These are phyloP conservation scores for Conticribra weissflogii DNA, from an alignment of 108 stramenopile species.

Conservation along the genomic window DNA sequence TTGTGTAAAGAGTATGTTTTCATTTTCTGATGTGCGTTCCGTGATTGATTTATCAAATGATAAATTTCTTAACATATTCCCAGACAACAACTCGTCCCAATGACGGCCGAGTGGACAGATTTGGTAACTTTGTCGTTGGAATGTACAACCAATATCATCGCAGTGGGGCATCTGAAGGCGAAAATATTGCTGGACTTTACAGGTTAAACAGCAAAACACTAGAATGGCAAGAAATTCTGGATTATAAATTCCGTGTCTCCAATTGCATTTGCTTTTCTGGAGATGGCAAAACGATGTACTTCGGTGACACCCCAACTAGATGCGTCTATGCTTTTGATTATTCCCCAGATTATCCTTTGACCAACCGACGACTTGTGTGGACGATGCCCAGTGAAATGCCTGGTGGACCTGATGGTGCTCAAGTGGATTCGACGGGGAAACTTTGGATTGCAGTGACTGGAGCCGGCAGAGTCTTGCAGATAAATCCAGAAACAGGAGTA, in stretches of 20 bases:
- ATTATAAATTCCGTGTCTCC: conserved; percentile 62
- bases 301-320: conserved; percentile 71
- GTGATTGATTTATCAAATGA: too few relatives aligned
- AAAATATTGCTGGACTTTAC: conserved; percentile 65
- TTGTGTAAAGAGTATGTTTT: too few relatives aligned
- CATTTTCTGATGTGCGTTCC: too few relatives aligned
- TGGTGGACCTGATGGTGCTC: conserved; percentile 71
- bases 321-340: conserved; percentile 75
- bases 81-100: conserved; percentile 68
- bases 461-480: conserved; percentile 53
- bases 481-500: conserved; percentile 47
- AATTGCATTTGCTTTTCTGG: conserved; percentile 73
- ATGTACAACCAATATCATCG: conserved; percentile 83
- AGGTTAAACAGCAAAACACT: conserved; percentile 39
- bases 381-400: conserved; percentile 54
- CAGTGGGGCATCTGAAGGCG: conserved; percentile 55
- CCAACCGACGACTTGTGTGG: conserved; percentile 60
- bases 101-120: conserved; percentile 75
- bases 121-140: conserved; percentile 65
- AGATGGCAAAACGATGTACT: conserved; percentile 62
- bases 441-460: conserved; percentile 74
- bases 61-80: too few relatives aligned
- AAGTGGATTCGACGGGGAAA: conserved; percentile 63
- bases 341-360: conserved; percentile 28
- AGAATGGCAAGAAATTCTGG: conserved; percentile 47